Conservation (phyloP, 148 eudicot species). For the Arbutus unedo region DNA sequence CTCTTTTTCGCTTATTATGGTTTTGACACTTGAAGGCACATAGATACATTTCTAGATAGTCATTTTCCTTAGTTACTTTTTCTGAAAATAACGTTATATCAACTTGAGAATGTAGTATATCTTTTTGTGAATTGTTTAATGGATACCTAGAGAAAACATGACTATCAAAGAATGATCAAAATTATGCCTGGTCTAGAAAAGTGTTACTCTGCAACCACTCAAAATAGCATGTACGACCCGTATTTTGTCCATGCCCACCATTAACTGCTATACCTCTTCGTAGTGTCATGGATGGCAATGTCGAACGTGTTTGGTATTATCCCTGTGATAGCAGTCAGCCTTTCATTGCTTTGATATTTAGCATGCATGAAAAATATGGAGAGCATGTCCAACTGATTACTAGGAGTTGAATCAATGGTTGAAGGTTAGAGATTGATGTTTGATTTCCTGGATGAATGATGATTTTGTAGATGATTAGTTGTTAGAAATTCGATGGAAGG, state of each 20-base stretch:
- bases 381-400: neutral
- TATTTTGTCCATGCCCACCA: neutral
- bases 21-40: neutral
- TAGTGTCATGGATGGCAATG: neutral
- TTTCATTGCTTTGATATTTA: neutral
- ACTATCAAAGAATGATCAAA: neutral
- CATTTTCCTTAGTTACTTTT: neutral
- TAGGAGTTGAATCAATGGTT: neutral
- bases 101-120: neutral
- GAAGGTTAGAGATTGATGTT: neutral
- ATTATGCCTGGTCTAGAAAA: neutral
- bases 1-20: neutral
- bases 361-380: neutral
- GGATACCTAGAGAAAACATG: neutral
- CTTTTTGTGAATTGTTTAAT: neutral
- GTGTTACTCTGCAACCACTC: neutral
- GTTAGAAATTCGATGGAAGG: too few relatives aligned
- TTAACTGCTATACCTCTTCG: neutral
- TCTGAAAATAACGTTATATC: neutral
- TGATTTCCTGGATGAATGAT: neutral
- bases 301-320: neutral
- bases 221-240: neutral
- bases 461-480: neutral
- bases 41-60: neutral
- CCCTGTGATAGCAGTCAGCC: neutral